Percentiles rank a stretch among this genome's conserved stretches.
Evolutionary conservation across 2,329 filamentous ascomycete species (phyloP).

Genomic region (Rutstroemia sp.): DNA sequence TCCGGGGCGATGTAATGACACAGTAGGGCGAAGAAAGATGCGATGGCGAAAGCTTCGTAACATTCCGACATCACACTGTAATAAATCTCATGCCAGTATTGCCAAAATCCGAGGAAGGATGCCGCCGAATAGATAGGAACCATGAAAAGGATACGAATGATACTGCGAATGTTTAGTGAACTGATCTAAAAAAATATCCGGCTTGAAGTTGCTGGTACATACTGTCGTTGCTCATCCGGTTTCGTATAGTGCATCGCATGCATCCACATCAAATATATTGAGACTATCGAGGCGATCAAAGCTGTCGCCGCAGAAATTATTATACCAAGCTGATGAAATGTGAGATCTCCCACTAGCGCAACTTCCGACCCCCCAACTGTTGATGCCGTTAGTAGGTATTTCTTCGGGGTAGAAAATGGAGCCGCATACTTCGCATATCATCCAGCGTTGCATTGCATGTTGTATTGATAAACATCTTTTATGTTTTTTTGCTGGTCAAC

Average conservation of each 20-base stretch:
- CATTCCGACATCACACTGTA: conserved; percentile 75
- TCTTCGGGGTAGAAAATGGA: background rate
- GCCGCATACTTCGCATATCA: conserved; percentile 29
- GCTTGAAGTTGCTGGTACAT: conserved; percentile 12
- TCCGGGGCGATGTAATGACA: conserved; percentile 74
- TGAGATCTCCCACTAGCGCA: conserved; percentile 40
- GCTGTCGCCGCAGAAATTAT: conserved; percentile 43
- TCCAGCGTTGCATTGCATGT: conserved; percentile 32
- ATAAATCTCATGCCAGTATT: conserved; percentile 72
- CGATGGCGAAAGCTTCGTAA: conserved; percentile 84
- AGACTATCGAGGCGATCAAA: conserved; percentile 43
- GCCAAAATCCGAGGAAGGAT: conserved; percentile 65
- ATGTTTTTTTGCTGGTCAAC: background rate
- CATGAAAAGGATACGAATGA: conserved; percentile 86
- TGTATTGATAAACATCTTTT: conserved; percentile 8
- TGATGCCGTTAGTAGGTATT: conserved; percentile 15
- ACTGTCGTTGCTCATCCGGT: conserved; percentile 52
- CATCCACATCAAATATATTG: conserved; percentile 49
- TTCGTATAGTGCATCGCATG: conserved; percentile 55
- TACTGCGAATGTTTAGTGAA: conserved; percentile 39
- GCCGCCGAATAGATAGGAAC: conserved; percentile 73
- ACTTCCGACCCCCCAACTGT: conserved; percentile 35
- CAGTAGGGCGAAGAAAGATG: conserved; percentile 76
- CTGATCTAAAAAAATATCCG: background rate
- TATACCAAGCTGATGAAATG: conserved; percentile 48